Evolutionary conservation across 2,329 filamentous ascomycete genomes (phyloP).

Genomic region (Xylariaceae sp.): DNA sequence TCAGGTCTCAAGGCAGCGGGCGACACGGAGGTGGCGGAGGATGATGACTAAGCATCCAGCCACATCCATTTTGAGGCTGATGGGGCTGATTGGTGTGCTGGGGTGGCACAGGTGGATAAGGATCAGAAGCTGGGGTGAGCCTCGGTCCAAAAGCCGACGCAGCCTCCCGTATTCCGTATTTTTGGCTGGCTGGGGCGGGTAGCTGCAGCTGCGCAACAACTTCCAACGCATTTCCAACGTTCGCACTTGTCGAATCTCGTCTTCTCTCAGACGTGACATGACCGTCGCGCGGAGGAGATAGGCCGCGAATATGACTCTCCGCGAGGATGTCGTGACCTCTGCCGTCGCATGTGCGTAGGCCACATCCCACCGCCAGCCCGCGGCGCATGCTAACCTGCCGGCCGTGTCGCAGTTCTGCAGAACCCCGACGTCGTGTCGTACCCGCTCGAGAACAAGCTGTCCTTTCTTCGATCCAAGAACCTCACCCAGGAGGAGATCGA

Average conservation of each 20-base stretch:
- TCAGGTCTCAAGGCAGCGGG: too few relatives aligned
- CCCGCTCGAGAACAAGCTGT: constrained; percentile 84
- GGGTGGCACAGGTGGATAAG: too few relatives aligned
- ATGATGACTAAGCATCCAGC: too few relatives aligned
- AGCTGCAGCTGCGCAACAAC: constrained; percentile 1
- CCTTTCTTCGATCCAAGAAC: constrained; percentile 94
- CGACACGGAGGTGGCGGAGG: too few relatives aligned
- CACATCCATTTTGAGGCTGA: too few relatives aligned
- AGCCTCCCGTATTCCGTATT: constrained; percentile 4
- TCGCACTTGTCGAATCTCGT: neutral
- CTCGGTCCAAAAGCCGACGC: constrained; percentile 14
- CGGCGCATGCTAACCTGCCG: constrained; percentile 10
- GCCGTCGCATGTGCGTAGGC: constrained; percentile 25
- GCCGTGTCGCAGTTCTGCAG: constrained; percentile 62
- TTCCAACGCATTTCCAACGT: constrained; percentile 1
- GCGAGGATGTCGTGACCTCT: constrained; percentile 60
- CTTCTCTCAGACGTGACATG: constrained; percentile 7
- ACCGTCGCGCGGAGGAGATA: constrained; percentile 4
- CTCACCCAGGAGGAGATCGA: constrained; percentile 94
- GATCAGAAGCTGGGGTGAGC: constrained; percentile 12
- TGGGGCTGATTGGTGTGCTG: too few relatives aligned
- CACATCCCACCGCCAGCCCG: constrained; percentile 1
- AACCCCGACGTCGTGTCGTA: constrained; percentile 86
- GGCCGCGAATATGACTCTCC: constrained; percentile 61
- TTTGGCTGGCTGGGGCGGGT: neutral